A percentile compares a stretch with the other conserved stretches of the same genome.
Conservation (phyloP, 805 yeast species). For the Starmera dryadoides region DNA sequence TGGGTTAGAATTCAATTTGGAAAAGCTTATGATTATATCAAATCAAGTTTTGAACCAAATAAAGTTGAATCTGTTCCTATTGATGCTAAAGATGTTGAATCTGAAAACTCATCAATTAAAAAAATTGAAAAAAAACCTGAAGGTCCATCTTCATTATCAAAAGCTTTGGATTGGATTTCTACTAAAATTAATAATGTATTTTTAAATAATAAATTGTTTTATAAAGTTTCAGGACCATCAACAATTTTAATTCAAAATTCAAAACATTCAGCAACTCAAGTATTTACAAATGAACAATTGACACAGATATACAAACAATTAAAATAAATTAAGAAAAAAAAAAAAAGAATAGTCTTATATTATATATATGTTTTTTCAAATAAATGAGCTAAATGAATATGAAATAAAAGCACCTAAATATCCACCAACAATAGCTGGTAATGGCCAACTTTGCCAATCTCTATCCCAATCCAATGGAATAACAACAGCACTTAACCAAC, state of each 20-base stretch:
- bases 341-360: background rate
- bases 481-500: constrained; percentile 91
- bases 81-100: background rate
- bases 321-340: no score
- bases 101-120: no score
- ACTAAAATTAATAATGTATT: constrained; percentile 9
- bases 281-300: constrained; percentile 9
- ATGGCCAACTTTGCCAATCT: constrained; percentile 95
- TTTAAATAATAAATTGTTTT: constrained; percentile 14
- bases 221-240: constrained; percentile 24
- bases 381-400: constrained; percentile 23
- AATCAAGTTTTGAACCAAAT: background rate
- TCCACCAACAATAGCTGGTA: constrained; percentile 74
- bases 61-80: background rate
- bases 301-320: constrained; percentile 7
- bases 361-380: constrained; percentile 1
- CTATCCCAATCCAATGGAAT: constrained; percentile 98
- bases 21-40: background rate
- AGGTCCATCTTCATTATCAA: constrained; percentile 4
- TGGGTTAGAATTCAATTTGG: background rate
- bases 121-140: no score
- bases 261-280: constrained; percentile 1
- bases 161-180: constrained; percentile 7
- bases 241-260: constrained; percentile 18
- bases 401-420: constrained; percentile 71